Conservation (phyloP, 176 grass and related monocot genomes). For the Carex cristatella region DNA sequence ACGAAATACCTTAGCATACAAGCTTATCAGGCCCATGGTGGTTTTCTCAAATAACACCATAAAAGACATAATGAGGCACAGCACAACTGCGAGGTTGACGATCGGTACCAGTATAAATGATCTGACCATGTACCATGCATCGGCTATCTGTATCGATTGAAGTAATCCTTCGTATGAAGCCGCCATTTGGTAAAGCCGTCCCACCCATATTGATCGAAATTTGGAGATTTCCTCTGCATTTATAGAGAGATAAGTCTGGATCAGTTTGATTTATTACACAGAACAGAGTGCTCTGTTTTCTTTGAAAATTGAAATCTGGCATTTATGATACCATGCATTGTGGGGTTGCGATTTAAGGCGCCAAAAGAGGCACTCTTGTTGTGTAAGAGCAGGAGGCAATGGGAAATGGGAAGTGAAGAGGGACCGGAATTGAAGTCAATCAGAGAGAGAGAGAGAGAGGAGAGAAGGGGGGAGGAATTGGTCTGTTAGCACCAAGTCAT, state of each 20-base stretch:
- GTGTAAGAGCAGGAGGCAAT: neutral
- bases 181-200: neutral
- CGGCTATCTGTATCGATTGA: neutral
- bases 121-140: conserved; percentile 12
- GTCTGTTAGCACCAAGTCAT: conserved; percentile 1
- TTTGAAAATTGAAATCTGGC: neutral
- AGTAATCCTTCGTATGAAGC: neutral
- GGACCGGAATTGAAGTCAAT: conserved; percentile 16
- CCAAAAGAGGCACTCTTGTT: neutral
- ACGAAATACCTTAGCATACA: conserved; percentile 32
- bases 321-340: conserved; percentile 16
- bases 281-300: neutral
- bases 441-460: neutral
- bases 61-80: conserved; percentile 33
- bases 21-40: conserved; percentile 26
- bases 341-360: neutral
- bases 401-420: conserved; percentile 10
- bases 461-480: neutral
- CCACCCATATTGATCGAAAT: neutral
- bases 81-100: neutral
- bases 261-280: neutral
- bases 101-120: conserved; percentile 21
- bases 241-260: conserved; percentile 9
- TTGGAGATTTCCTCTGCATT: conserved; percentile 16
- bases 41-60: conserved; percentile 41